Conservation (phyloP, 306 rosid genomes). For the Albizia julibrissin region DNA sequence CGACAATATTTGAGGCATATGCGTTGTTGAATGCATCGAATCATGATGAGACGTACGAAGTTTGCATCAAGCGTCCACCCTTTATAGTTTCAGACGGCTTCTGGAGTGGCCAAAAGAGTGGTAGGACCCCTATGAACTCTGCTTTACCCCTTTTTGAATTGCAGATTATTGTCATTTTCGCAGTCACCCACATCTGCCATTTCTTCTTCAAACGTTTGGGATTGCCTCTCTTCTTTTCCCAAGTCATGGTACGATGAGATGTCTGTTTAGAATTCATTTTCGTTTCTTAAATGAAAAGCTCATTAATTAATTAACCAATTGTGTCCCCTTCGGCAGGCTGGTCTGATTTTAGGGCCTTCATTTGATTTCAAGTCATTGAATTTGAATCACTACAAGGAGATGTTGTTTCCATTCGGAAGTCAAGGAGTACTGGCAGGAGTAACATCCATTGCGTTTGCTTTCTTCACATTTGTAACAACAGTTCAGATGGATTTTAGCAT, state of each 20-base stretch:
- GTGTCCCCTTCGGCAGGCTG: slow-evolving; percentile 38
- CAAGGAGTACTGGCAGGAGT: slow-evolving; percentile 38
- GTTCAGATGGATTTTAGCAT: slow-evolving; percentile 53
- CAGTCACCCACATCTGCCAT: slow-evolving; percentile 36
- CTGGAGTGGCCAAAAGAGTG: slow-evolving; percentile 26
- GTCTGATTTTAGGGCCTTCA: slow-evolving; percentile 51
- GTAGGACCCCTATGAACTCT: slow-evolving; percentile 22
- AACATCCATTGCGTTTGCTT: slow-evolving; percentile 26
- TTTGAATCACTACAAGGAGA: not conserved
- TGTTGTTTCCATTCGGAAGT: slow-evolving; percentile 35
- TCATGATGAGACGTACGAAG: not conserved
- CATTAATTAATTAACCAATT: too few relatives aligned
- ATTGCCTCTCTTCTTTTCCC: slow-evolving; percentile 47
- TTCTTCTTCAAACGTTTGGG: slow-evolving; percentile 45
- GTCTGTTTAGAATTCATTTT: not conserved
- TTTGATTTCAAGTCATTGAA: not conserved
- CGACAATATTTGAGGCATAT: not conserved
- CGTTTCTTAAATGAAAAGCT: not conserved
- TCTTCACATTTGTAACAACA: slow-evolving; percentile 31
- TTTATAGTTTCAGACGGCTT: slow-evolving; percentile 42
- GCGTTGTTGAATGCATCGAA: not conserved
- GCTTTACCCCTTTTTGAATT: slow-evolving; percentile 44
- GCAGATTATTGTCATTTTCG: slow-evolving; percentile 44
- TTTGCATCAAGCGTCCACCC: slow-evolving; percentile 32
- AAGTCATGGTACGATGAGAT: slow-evolving; percentile 44